Percentiles rank a stretch among this genome's conserved stretches.
Conservation (phyloP, 345 rosid species). For the Zanthoxylum bungeanum region DNA sequence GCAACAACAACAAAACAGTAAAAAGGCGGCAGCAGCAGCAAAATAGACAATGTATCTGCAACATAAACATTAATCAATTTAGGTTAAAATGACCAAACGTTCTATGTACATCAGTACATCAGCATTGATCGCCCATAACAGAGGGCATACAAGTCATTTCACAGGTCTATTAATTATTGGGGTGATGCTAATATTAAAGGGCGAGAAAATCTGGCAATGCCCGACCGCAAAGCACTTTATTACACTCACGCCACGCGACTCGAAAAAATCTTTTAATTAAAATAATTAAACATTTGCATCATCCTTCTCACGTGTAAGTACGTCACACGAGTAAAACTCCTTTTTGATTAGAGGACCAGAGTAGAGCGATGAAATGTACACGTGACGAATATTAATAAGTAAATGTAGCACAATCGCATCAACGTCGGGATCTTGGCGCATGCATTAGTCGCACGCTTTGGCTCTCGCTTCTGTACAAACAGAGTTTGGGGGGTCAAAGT, state of each 20-base stretch:
- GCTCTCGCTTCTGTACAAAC: too few species aligned
- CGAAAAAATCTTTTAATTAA: constrained; percentile 15
- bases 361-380: not conserved
- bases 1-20: too few species aligned
- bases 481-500: constrained; percentile 35
- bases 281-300: not conserved
- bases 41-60: too few species aligned
- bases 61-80: too few species aligned
- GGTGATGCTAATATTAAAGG: not conserved
- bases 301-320: constrained; percentile 12
- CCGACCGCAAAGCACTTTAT: constrained; percentile 45
- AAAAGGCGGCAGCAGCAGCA: too few species aligned
- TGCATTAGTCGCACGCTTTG: too few species aligned
- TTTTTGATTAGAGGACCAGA: not conserved
- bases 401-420: constrained; percentile 27
- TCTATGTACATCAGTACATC: too few species aligned
- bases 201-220: constrained; percentile 27
- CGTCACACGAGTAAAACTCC: not conserved
- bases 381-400: too few species aligned
- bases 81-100: too few species aligned
- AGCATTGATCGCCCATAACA: too few species aligned
- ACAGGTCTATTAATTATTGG: not conserved
- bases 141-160: not conserved
- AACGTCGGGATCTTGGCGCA: constrained; percentile 40
- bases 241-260: constrained; percentile 32